phyloP scores from a whole-genome alignment of 768 basidiomycete genomes.

The Boletales sp. region DNA sequence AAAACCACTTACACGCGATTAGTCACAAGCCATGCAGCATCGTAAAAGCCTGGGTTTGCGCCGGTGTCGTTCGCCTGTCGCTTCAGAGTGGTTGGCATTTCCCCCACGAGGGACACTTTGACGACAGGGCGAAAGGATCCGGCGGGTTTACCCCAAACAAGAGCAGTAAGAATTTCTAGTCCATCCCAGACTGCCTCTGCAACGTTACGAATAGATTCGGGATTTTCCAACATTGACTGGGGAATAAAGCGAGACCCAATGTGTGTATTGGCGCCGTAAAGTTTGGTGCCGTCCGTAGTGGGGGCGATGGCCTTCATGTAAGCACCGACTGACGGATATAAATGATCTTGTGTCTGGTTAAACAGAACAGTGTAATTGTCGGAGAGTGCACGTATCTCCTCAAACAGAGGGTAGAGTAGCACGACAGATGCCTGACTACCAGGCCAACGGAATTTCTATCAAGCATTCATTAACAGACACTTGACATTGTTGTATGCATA shows the following conservation, averaged over 20 bases:
- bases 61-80: constrained; percentile 11
- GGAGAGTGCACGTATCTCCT: constrained; percentile 12
- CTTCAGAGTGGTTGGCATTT: constrained; percentile 8
- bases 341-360: constrained; percentile 11
- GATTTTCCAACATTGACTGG: constrained; percentile 3
- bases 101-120: constrained; percentile 10
- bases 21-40: constrained; percentile 14
- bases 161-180: constrained; percentile 1
- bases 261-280: constrained; percentile 11
- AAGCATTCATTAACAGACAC: not conserved
- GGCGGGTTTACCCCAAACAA: not conserved
- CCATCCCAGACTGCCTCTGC: constrained; percentile 19
- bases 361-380: constrained; percentile 8
- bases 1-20: constrained; percentile 3
- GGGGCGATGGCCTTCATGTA: constrained; percentile 6
- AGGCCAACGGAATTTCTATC: constrained; percentile 11
- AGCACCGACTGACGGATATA: constrained; percentile 11
- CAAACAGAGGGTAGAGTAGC: constrained; percentile 10
- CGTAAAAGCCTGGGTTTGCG: constrained; percentile 18
- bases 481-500: not conserved
- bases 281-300: constrained; percentile 1
- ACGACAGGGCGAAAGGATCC: too few species aligned
- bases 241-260: constrained; percentile 15
- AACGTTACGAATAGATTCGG: constrained; percentile 1
- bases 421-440: constrained; percentile 2